Base-by-base conservation (phyloP, 2,329 filamentous ascomycete genomes). In the Cladosporium sp. region DNA sequence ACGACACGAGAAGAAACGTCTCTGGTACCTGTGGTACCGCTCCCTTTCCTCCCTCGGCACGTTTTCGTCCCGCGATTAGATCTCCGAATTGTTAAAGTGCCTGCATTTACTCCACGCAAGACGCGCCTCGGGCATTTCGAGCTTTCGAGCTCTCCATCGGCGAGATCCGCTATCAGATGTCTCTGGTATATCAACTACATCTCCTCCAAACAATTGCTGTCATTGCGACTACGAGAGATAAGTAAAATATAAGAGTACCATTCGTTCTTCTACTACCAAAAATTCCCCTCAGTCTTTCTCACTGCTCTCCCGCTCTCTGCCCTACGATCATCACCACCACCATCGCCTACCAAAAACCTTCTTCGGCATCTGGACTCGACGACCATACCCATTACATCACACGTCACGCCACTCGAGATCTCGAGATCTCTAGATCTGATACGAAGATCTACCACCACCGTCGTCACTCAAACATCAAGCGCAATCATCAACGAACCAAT, bases 141-240 rank as follows among this genome's bases (percentile, higher is more conserved):
- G n/a, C 39, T 46, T 46, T 46, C 39, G 39, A 46, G 39, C 39
- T 46, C 18, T 46, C 39, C 4, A 32, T 54, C 51, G 51, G 51
- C 51, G 51, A 28, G 51, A 54, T 54, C 51, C 51, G 51, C 23
- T 32, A 54, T 54, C 51, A 32, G 51, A 54, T 30, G 39, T 46
- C 39, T 5, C n/a, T 21, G 39, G 39, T 21, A 21, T n/a, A 46
- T 46, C 39, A 46, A 46, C 39, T 21, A 11, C 51, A 28, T 34
- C 26, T 18, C 21, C 51, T 32, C 26, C 26, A 21, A 54, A 32
- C 32, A 18, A 21, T 54, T n/a, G 0, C 1, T 21, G 39, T 11
- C 39, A 46, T 13, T 13, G 8, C 2, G 10, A 30, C 28, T 8
- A 21, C 16, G 18, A 32, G 51, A 16, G 51, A 54, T 54, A 54